Evolutionary conservation across 805 yeast species (phyloP).

Genomic region (Candida chauliodis): DNA sequence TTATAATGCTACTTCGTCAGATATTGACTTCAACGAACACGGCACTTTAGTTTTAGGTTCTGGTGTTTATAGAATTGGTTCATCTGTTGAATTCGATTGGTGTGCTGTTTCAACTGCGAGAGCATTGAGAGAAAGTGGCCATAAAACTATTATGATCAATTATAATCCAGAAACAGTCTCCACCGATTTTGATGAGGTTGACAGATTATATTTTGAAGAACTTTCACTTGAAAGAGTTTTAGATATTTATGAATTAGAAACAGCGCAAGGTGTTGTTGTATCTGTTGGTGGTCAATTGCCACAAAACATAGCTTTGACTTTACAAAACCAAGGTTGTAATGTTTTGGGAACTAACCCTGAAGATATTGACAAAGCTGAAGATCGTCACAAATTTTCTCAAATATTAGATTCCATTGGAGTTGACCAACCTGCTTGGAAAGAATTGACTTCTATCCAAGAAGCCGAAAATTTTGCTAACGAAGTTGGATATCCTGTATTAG

Average conservation of each 20-base stretch:
- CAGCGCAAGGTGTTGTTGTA: constrained; percentile 86
- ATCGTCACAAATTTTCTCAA: constrained; percentile 95
- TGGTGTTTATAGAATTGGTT: constrained; percentile 98
- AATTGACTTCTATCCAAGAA: constrained; percentile 78
- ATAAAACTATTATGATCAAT: constrained; percentile 92
- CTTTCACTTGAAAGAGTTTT: constrained; percentile 91
- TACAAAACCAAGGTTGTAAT: constrained; percentile 79
- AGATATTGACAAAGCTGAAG: constrained; percentile 96
- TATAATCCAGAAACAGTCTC: constrained; percentile 98
- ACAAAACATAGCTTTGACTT: constrained; percentile 87
- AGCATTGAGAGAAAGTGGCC: constrained; percentile 82
- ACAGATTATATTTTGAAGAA: constrained; percentile 94
- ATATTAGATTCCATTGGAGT: constrained; percentile 89
- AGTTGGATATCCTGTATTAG: constrained; percentile 93
- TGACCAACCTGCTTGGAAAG: constrained; percentile 98
- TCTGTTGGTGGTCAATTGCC: constrained; percentile 98
- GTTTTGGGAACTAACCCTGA: constrained; percentile 92
- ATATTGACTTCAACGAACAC: constrained; percentile 79
- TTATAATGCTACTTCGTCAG: constrained; percentile 84
- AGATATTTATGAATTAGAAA: constrained; percentile 94
- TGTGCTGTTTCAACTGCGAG: constrained; percentile 98
- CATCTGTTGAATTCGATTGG: constrained; percentile 99
- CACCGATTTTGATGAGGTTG: constrained; percentile 97
- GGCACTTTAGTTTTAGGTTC: constrained; percentile 96
- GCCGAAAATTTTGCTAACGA: constrained; percentile 81